Conservation (phyloP, 129 eudicot species). For the Centaurea solstitialis region DNA sequence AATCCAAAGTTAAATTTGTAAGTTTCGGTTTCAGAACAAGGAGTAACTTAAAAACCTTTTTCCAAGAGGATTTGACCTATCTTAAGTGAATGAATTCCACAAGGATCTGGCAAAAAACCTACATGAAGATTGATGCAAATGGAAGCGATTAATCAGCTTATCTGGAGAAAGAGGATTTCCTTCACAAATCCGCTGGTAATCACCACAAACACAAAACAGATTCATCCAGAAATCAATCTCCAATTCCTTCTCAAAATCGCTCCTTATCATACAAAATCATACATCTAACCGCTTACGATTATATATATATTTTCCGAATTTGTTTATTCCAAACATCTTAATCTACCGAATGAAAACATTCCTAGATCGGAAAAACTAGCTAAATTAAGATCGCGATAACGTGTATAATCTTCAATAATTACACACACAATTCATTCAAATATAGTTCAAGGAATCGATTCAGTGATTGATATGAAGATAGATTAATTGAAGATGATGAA, state of each 20-base stretch:
- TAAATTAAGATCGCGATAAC: not conserved
- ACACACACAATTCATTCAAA: not conserved
- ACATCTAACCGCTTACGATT: not conserved
- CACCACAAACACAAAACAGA: not conserved
- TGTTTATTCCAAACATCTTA: not conserved
- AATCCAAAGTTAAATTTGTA: not conserved
- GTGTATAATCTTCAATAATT: not conserved
- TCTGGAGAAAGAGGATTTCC: not conserved
- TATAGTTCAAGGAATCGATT: not conserved
- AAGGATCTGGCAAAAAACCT: not conserved
- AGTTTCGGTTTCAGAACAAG: not conserved
- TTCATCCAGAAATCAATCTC: not conserved
- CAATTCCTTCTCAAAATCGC: not conserved
- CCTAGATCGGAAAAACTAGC: conserved; percentile 8
- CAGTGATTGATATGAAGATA: not conserved
- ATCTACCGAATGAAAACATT: not conserved
- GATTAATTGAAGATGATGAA: not conserved
- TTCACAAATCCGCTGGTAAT: conserved; percentile 8
- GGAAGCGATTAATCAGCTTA: not conserved
- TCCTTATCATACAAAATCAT: not conserved
- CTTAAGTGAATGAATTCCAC: not conserved
- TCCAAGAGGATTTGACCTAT: not conserved
- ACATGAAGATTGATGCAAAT: not conserved
- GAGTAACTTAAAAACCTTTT: not conserved
- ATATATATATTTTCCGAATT: conserved; percentile 5